phyloP scores from a whole-genome alignment of 441 rosid species.

The Populus hybrid region DNA sequence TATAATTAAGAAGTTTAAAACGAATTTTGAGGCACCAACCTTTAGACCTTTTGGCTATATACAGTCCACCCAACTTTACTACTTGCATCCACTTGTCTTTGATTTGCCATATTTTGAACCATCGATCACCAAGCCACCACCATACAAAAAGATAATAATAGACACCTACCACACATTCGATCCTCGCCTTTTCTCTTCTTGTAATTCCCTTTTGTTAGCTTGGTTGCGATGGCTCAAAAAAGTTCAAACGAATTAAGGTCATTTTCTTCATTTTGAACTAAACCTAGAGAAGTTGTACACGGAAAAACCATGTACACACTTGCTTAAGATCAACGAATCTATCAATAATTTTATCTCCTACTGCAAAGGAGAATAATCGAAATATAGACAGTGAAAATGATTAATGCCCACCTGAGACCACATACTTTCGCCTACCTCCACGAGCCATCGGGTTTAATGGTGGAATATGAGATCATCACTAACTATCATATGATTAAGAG shows the following conservation, averaged over 20 bases:
- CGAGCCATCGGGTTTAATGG: not conserved
- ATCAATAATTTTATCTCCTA: not conserved
- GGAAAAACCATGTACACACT: slow-evolving; percentile 3
- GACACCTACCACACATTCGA: not conserved
- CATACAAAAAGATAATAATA: not conserved
- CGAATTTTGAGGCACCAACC: slow-evolving; percentile 3
- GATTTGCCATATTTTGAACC: not conserved
- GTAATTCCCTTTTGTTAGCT: not conserved
- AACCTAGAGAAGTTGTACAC: slow-evolving; percentile 22
- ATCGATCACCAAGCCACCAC: not conserved
- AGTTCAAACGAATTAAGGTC: not conserved
- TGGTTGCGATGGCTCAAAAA: not conserved
- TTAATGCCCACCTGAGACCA: not conserved
- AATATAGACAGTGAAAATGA: not conserved
- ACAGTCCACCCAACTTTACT: not conserved
- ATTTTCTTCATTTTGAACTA: slow-evolving; percentile 4
- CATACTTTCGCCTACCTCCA: not conserved
- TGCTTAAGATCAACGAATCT: not conserved
- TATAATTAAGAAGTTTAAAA: not conserved
- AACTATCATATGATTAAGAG: not conserved
- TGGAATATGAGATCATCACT: not conserved
- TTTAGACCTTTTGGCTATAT: not conserved
- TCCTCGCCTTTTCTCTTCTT: not conserved
- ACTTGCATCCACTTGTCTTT: not conserved
- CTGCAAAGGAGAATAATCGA: not conserved